Percentiles rank a stretch among this genome's conserved stretches.
These are phyloP conservation scores for Penicillium samsonianum DNA, from an alignment of 495 filamentous ascomycete genomes.

Conservation along the genomic window DNA sequence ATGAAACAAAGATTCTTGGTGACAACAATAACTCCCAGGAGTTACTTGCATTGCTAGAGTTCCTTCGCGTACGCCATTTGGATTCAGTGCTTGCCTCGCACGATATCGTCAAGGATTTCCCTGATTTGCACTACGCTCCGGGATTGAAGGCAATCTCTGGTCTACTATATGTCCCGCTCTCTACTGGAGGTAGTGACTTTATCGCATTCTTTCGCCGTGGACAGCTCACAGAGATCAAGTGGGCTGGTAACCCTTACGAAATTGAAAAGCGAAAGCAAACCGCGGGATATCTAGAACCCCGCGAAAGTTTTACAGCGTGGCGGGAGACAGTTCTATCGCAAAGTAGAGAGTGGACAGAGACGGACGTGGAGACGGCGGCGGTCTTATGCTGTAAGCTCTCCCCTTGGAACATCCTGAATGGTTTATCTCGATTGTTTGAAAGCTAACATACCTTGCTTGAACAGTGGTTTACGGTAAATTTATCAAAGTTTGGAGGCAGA, in stretches of 20 bases:
- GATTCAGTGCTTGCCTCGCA: conserved; percentile 78
- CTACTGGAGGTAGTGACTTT: conserved; percentile 75
- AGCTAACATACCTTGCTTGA: not conserved
- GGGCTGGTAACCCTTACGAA: conserved; percentile 94
- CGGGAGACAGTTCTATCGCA: conserved; percentile 39
- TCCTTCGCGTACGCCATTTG: conserved; percentile 73
- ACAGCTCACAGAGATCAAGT: conserved; percentile 77
- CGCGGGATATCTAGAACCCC: conserved; percentile 35
- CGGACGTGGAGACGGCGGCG: conserved; percentile 79
- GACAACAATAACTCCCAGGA: conserved; percentile 77
- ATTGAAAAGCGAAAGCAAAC: conserved; percentile 50
- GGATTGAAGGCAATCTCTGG: conserved; percentile 82
- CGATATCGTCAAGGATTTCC: conserved; percentile 77
- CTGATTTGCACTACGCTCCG: conserved; percentile 76
- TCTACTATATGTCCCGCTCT: conserved; percentile 80
- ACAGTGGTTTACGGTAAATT: conserved; percentile 83
- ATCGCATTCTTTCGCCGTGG: conserved; percentile 89
- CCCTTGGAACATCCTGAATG: not conserved
- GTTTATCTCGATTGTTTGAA: not conserved
- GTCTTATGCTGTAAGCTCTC: conserved; percentile 60
- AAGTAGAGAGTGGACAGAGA: conserved; percentile 49
- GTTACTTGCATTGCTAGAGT: conserved; percentile 82
- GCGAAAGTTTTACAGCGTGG: conserved; percentile 40
- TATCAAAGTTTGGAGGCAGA: conserved; percentile 91
- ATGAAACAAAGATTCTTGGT: conserved; percentile 86